phyloP scores from a whole-genome alignment of 176 grass and related monocot species.

The Oryza rufipogon region DNA sequence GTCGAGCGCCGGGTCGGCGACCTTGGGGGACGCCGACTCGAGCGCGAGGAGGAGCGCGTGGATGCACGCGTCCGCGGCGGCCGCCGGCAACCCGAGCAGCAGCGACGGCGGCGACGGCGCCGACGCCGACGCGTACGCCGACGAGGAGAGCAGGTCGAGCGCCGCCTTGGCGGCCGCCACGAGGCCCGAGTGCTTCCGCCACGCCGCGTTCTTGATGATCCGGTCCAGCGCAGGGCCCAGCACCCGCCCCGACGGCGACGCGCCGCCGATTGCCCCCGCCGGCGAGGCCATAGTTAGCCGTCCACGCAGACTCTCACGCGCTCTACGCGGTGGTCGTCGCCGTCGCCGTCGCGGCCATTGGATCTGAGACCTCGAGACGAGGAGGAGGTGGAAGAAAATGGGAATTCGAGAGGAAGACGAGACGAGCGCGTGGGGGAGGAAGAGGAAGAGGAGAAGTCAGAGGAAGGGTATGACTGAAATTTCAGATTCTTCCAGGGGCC shows the following conservation, averaged over 20 bases:
- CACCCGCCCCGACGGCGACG: slow-evolving; percentile 70
- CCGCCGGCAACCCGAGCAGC: slow-evolving; percentile 53
- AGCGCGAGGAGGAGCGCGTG: slow-evolving; percentile 64
- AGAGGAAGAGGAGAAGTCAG: slow-evolving; percentile 20
- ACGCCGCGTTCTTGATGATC: slow-evolving; percentile 92
- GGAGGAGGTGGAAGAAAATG: slow-evolving; percentile 20
- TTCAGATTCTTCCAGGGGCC: background rate
- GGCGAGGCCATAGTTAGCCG: slow-evolving; percentile 41
- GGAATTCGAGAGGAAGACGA: slow-evolving; percentile 32
- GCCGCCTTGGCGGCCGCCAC: slow-evolving; percentile 73
- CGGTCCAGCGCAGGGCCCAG: slow-evolving; percentile 87
- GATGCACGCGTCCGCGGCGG: slow-evolving; percentile 41
- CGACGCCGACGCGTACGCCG: slow-evolving; percentile 33
- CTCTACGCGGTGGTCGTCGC: background rate
- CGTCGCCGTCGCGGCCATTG: slow-evolving; percentile 41
- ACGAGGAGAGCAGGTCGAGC: slow-evolving; percentile 70
- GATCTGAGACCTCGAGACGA: slow-evolving; percentile 35
- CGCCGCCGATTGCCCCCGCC: slow-evolving; percentile 55
- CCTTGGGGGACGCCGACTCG: slow-evolving; percentile 70
- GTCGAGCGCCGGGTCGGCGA: slow-evolving; percentile 76
- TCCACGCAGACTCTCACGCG: background rate
- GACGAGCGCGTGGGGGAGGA: slow-evolving; percentile 39
- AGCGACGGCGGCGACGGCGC: slow-evolving; percentile 31
- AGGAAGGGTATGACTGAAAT: slow-evolving; percentile 43
- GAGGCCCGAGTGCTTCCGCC: slow-evolving; percentile 83